phyloP scores from a whole-genome alignment of 2,329 filamentous ascomycete genomes.

The Colletotrichum gloeosporioides region DNA sequence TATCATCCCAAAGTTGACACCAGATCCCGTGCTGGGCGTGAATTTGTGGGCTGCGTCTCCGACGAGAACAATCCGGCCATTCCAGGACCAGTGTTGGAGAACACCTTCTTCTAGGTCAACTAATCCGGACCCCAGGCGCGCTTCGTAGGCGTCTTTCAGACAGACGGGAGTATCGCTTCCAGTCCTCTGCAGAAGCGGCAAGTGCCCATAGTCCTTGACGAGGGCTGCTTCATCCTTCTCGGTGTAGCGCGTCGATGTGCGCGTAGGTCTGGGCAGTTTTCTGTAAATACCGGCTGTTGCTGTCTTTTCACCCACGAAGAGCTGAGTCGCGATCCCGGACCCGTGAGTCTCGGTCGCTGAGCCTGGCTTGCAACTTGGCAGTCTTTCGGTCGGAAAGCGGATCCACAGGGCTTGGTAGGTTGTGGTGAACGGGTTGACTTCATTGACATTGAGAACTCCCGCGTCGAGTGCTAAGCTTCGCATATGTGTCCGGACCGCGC shows the following conservation, averaged over 20 bases:
- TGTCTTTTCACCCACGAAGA: constrained; percentile 27
- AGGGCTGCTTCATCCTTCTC: constrained; percentile 31
- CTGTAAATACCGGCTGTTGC: constrained; percentile 32
- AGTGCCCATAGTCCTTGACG: constrained; percentile 26
- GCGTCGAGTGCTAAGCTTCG: constrained; percentile 12
- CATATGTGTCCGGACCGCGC: constrained; percentile 37
- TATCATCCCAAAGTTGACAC: constrained; percentile 37
- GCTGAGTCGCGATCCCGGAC: constrained; percentile 26
- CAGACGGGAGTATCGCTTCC: constrained; percentile 17
- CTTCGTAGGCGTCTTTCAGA: constrained; percentile 27
- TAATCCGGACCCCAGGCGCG: constrained; percentile 23
- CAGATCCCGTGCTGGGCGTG: constrained; percentile 36
- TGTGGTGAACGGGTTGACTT: constrained; percentile 7
- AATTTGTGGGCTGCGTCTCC: constrained; percentile 41
- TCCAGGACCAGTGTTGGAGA: constrained; percentile 32
- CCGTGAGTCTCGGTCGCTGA: constrained; percentile 20
- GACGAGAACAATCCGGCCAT: constrained; percentile 33
- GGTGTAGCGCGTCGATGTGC: constrained; percentile 30
- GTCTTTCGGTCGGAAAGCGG: constrained; percentile 4
- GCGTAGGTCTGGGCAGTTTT: constrained; percentile 28
- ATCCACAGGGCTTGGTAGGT: constrained; percentile 28
- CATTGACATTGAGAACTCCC: background rate
- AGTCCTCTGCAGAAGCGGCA: constrained; percentile 26
- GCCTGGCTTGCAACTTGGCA: background rate
- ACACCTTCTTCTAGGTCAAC: constrained; percentile 39